Base-by-base conservation (phyloP, 1,284 basidiomycete genomes). In the Cutaneotrichosporon arboriforme region DNA sequence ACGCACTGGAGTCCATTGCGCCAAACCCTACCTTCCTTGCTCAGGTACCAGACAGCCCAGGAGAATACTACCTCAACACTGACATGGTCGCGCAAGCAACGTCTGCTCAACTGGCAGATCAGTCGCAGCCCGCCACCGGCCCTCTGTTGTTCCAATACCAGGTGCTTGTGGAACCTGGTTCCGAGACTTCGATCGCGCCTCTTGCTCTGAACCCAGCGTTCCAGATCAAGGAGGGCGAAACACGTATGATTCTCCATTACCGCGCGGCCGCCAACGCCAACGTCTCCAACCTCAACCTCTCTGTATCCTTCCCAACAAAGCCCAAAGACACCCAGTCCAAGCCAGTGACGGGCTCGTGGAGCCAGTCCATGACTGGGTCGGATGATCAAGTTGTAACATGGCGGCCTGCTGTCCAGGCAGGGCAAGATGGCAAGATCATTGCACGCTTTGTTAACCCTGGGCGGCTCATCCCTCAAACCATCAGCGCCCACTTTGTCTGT, bases 111-210 rank as follows among this genome's bases (percentile, higher is more conserved):
- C 10, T 10, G 10, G 10, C 26, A 31, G 10, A 10, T 10, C 26
- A n/a, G n/a, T n/a, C n/a, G n/a, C 44, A 43, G n/a, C 37, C 57
- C 1, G 37, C 44, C 23, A 57, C 58, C 45, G 72, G 52, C 59
- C 71, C 58, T 52, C 60, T 76, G 34, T 63, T 80, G 22, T 75
- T 81, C 67, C 78, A 78, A 62, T 81, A 81, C 57, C 77, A 80
- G 49, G 70, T 81, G 17, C 70, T 77, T 49, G 64, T 78, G 12
- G 64, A 70, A 5, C 65, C 70, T 12, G 67, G 68, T 1, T 37
- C 69, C 18, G 72, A 74, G 21, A 21, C 48, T 1, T 48, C 62
- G 10, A 68, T 67, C 34, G 67, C 77, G 1, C 80, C 79, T 0
- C 53, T 81, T 4, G 50, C 70, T 2, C 64, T 80, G 26, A 74